Conservation (phyloP, 805 yeast genomes). For the Metschnikowia henanensis region DNA sequence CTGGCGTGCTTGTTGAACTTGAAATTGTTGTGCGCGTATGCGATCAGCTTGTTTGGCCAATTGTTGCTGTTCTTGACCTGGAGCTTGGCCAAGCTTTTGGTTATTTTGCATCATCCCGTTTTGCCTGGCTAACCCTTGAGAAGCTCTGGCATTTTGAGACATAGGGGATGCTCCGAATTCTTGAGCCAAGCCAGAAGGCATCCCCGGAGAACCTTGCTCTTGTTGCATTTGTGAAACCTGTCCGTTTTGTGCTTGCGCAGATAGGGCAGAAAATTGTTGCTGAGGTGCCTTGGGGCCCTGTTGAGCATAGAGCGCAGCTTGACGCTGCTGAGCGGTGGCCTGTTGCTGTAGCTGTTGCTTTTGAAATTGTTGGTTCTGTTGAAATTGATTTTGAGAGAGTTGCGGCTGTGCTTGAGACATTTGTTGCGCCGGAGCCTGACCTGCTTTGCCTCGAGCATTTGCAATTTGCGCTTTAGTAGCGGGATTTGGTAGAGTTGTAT, state of each 20-base stretch:
- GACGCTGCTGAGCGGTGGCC: slow-evolving; percentile 1
- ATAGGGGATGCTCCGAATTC: slow-evolving; percentile 7
- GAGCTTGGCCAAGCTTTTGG: slow-evolving; percentile 9
- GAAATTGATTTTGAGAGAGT: slow-evolving; percentile 8
- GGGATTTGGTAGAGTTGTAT: neutral
- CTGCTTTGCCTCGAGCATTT: neutral
- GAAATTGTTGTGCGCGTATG: slow-evolving; percentile 18
- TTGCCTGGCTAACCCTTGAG: slow-evolving; percentile 4
- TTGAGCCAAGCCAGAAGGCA: slow-evolving; percentile 2
- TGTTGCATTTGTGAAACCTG: slow-evolving; percentile 1
- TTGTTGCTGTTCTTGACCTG: slow-evolving; percentile 13
- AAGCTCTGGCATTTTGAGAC: slow-evolving; percentile 6
- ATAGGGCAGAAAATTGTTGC: neutral
- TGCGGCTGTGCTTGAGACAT: slow-evolving; percentile 3
- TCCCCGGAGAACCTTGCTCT: neutral
- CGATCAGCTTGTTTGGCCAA: slow-evolving; percentile 16
- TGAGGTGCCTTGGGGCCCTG: slow-evolving; percentile 6
- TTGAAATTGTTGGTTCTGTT: slow-evolving; percentile 12
- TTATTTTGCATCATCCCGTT: slow-evolving; percentile 5
- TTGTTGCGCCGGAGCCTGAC: slow-evolving; percentile 8
- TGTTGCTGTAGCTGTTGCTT: slow-evolving; percentile 8
- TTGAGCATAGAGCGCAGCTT: slow-evolving; percentile 1
- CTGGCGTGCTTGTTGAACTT: slow-evolving; percentile 18
- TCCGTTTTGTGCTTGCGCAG: slow-evolving; percentile 1
- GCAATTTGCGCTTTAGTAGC: neutral